Percentiles rank a stretch among this genome's conserved stretches.
Evolutionary conservation across 2,329 filamentous ascomycete species (phyloP).

Genomic region (Sarocladium strictum): DNA sequence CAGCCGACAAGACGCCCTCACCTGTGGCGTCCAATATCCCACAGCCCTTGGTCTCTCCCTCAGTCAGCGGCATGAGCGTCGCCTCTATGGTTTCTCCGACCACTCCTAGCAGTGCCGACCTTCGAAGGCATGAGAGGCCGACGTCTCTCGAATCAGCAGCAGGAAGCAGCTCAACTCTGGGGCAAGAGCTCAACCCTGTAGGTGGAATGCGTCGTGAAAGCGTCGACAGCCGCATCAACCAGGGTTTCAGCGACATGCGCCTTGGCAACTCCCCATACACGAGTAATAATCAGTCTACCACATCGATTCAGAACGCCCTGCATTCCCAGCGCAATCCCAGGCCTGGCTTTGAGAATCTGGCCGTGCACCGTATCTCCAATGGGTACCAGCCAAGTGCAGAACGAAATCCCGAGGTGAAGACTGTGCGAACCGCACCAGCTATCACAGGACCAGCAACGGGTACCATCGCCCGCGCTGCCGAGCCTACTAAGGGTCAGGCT

Average conservation of each 20-base stretch:
- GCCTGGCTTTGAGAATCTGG: conserved; percentile 42
- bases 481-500: conserved; percentile 75
- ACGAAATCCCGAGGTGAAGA: conserved; percentile 50
- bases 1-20: conserved; percentile 57
- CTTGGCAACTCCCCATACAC: conserved; percentile 63
- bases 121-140: conserved; percentile 37
- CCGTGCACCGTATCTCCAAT: conserved; percentile 57
- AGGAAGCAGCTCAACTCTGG: conserved; percentile 22
- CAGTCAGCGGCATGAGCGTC: conserved; percentile 57
- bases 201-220: conserved; percentile 61
- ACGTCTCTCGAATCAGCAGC: conserved; percentile 27
- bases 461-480: conserved; percentile 63
- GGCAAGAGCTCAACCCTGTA: conserved; percentile 35
- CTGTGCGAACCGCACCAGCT: conserved; percentile 62
- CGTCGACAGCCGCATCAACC: conserved; percentile 73
- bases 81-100: conserved; percentile 61
- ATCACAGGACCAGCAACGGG: conserved; percentile 66
- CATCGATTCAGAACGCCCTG: conserved; percentile 66
- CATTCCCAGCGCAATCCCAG: conserved; percentile 61
- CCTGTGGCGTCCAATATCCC: conserved; percentile 47
- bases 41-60: conserved; percentile 46
- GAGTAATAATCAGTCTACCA: conserved; percentile 70
- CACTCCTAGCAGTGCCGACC: conserved; percentile 36
- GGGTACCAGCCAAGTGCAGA: conserved; percentile 57
- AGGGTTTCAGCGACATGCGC: conserved; percentile 62